Evolutionary conservation across 345 rosid species (phyloP).

Genomic region (Aquilaria sinensis): DNA sequence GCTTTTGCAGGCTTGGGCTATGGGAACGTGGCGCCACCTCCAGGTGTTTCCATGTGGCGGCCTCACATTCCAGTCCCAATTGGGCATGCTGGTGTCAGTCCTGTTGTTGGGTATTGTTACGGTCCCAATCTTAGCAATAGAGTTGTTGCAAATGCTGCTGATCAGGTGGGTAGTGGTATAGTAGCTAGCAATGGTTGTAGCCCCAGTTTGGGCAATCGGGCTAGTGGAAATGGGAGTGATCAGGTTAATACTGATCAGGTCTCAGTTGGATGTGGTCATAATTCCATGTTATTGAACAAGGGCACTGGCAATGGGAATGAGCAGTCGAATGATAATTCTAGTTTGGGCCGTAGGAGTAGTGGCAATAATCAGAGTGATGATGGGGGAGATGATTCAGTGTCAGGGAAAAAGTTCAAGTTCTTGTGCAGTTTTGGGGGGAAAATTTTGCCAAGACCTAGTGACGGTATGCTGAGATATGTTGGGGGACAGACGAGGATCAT

Average conservation of each 20-base stretch:
- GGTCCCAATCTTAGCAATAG: slow-evolving; percentile 31
- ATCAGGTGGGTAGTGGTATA: slow-evolving; percentile 31
- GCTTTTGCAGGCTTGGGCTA: slow-evolving; percentile 45
- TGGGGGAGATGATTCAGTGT: slow-evolving; percentile 47
- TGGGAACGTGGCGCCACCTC: slow-evolving; percentile 22
- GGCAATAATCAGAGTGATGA: slow-evolving; percentile 41
- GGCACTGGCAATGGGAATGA: slow-evolving; percentile 33
- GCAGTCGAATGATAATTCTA: slow-evolving; percentile 32
- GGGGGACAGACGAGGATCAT: slow-evolving; percentile 75
- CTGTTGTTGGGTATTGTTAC: slow-evolving; percentile 29
- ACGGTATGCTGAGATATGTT: slow-evolving; percentile 65
- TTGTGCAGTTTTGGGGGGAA: slow-evolving; percentile 76
- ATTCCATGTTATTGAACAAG: slow-evolving; percentile 20
- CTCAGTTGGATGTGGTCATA: slow-evolving; percentile 11
- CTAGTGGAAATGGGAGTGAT: slow-evolving; percentile 19
- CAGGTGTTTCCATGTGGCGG: slow-evolving; percentile 31
- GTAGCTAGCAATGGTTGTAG: slow-evolving; percentile 22
- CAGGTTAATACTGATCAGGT: slow-evolving; percentile 14
- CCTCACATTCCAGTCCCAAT: slow-evolving; percentile 22
- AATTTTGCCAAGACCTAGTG: slow-evolving; percentile 77
- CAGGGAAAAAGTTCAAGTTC: slow-evolving; percentile 56
- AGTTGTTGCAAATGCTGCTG: slow-evolving; percentile 42
- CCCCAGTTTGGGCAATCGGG: slow-evolving; percentile 28
- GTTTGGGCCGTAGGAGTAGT: slow-evolving; percentile 26
- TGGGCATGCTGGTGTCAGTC: slow-evolving; percentile 35